Conservation (phyloP, 1,139 yeast species). For the Candida glucosophila region DNA sequence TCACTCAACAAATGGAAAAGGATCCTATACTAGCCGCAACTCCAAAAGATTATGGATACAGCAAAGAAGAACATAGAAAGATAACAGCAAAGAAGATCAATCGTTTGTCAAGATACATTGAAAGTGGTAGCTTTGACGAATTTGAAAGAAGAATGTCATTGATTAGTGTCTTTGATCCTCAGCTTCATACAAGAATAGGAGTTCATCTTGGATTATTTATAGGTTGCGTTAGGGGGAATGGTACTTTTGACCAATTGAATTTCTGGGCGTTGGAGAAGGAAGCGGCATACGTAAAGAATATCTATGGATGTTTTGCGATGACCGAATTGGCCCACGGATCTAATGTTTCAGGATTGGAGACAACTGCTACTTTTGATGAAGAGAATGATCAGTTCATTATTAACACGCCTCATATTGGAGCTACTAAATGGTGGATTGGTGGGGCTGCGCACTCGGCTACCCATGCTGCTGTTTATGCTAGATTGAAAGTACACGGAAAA, state of each 20-base stretch:
- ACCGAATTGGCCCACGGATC: constrained; percentile 94
- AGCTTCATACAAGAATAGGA: constrained; percentile 40
- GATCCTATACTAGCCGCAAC: constrained; percentile 37
- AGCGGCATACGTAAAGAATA: constrained; percentile 51
- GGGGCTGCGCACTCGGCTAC: constrained; percentile 95
- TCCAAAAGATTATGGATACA: constrained; percentile 29
- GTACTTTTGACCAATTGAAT: constrained; percentile 44
- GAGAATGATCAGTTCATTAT: constrained; percentile 60
- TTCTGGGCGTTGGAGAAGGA: constrained; percentile 77
- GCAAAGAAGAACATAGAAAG: constrained; percentile 34
- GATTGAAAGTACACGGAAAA: constrained; percentile 70
- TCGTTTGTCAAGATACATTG: constrained; percentile 36
- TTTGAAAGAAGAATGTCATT: constrained; percentile 33
- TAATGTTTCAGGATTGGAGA: constrained; percentile 85
- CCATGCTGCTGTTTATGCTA: constrained; percentile 73
- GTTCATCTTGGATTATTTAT: constrained; percentile 45
- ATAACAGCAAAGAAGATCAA: constrained; percentile 36
- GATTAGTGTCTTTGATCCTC: constrained; percentile 42
- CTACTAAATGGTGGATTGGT: constrained; percentile 98
- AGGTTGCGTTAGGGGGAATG: constrained; percentile 40
- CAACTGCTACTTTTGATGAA: constrained; percentile 77
- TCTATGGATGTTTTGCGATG: constrained; percentile 91
- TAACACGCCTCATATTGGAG: constrained; percentile 83
- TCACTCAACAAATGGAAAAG: constrained; percentile 40
- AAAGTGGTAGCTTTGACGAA: constrained; percentile 26